Percentiles rank a stretch among this genome's conserved stretches.
Evolutionary conservation across 1,284 basidiomycete genomes (phyloP).

Genomic region (Ceratobasidium sp.): DNA sequence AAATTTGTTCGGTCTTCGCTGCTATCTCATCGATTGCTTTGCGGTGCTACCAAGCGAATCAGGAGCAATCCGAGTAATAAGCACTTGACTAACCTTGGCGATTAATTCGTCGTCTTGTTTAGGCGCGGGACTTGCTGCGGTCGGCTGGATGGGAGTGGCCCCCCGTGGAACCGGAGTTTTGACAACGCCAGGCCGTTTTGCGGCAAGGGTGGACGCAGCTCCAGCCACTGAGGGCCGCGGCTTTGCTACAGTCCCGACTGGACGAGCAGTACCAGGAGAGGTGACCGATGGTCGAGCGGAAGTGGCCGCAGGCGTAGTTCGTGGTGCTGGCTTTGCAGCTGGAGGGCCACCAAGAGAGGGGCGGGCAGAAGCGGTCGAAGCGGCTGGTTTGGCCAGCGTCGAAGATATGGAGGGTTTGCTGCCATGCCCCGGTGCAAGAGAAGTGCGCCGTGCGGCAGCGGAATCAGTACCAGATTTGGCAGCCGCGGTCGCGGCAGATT

Average conservation of each 20-base stretch:
- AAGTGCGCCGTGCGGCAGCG: slow-evolving; percentile 19
- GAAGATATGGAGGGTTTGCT: slow-evolving; percentile 43
- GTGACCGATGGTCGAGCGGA: slow-evolving; percentile 23
- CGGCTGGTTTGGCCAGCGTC: slow-evolving; percentile 16
- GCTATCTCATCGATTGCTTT: slow-evolving; percentile 60
- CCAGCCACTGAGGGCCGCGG: slow-evolving; percentile 12
- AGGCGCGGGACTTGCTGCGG: slow-evolving; percentile 29
- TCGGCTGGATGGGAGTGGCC: slow-evolving; percentile 18
- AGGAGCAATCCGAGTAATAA: background rate
- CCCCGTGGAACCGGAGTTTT: background rate
- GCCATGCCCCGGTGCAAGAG: slow-evolving; percentile 25
- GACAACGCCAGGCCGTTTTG: background rate
- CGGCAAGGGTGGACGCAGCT: background rate
- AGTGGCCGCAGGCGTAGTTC: slow-evolving; percentile 11
- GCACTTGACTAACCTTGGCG: slow-evolving; percentile 27
- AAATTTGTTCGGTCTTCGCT: slow-evolving; percentile 61
- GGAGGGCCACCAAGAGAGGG: slow-evolving; percentile 36
- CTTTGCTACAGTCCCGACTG: background rate
- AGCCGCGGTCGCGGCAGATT: background rate
- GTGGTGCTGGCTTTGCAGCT: slow-evolving; percentile 22
- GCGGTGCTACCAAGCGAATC: slow-evolving; percentile 63
- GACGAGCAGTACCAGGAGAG: slow-evolving; percentile 32
- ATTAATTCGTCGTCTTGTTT: slow-evolving; percentile 40
- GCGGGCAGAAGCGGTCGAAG: slow-evolving; percentile 16
- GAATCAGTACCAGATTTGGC: slow-evolving; percentile 17